Evolutionary conservation across 371 early-diverging fungal genomes (phyloP), one percentile per base, ranked within the genome.

Genomic region (Mucor plumbeus): DNA sequence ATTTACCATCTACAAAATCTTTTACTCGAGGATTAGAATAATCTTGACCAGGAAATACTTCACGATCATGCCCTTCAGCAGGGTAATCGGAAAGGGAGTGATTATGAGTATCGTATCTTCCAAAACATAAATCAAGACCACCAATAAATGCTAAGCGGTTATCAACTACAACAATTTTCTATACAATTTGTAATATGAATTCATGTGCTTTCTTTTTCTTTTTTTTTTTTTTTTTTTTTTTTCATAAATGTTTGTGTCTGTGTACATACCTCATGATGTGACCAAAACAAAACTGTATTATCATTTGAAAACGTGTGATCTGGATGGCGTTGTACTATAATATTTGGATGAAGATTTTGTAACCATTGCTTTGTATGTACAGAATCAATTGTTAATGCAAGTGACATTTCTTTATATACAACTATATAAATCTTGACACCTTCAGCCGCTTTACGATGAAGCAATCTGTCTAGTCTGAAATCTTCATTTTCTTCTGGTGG

Each of bases 41-140:
- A 72, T 97, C 98, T 79, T 90, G 92, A 15, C 96, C 96, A 15
- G 92, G 92, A 75, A 88, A 95, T 35, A 85, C 84, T 54, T 79
- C 76, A 48, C 81, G 73, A 7, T 80, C 72, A 55, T 70, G 75
- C 0, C 74, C 67, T 21, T 80, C 82, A 8, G 85, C 85, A 48
- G 85, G 83, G 64, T 82, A 87, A 76, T 96, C 96, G n/a, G 89
- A 81, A 47, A 95, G 70, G 4, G 87, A 82, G 74, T 97, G 98
- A 5, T 85, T 80, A 57, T 90, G 88, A 33, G 90, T 90, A 76
- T 97, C 97, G 71, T 88, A 97, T 33, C 98, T 90, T 8, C 84
- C 97, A 77, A 91, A 92, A 79, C 97, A 97, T 63, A 96, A 74
- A 71, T 97, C 97, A 35, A 97, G 82, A 0, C 97, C 97, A 59